Evolutionary conservation across 495 filamentous ascomycete species (phyloP).

Genomic region (Aspergillus steynii): DNA sequence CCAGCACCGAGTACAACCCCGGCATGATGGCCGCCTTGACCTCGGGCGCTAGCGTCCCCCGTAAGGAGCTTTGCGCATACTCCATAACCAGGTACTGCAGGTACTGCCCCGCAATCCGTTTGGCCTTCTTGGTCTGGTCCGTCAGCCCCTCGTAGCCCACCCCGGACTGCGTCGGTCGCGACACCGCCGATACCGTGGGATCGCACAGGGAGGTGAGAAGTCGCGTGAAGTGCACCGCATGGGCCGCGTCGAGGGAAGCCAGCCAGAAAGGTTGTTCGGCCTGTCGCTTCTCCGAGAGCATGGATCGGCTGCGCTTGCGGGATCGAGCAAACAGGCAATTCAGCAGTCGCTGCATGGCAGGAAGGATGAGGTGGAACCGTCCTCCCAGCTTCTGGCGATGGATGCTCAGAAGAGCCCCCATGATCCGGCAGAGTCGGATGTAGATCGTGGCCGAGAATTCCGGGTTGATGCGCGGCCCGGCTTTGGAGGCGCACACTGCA

Average conservation of each 20-base stretch:
- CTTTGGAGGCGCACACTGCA: constrained; percentile 49
- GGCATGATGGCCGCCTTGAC: constrained; percentile 70
- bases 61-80: constrained; percentile 69
- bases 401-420: constrained; percentile 54
- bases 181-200: constrained; percentile 71
- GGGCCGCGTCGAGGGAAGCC: constrained; percentile 42
- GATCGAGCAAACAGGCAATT: constrained; percentile 60
- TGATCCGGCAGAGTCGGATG: constrained; percentile 59
- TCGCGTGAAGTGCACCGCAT: constrained; percentile 66
- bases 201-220: constrained; percentile 77
- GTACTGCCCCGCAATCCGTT: constrained; percentile 72
- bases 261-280: constrained; percentile 47
- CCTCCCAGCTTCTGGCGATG: constrained; percentile 67
- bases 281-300: constrained; percentile 20
- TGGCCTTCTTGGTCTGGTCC: constrained; percentile 75
- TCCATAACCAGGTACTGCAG: constrained; percentile 70
- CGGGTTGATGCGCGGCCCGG: constrained; percentile 36
- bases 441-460: constrained; percentile 55
- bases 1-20: constrained; percentile 70
- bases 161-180: constrained; percentile 42
- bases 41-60: constrained; percentile 50
- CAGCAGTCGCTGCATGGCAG: constrained; percentile 63
- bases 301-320: constrained; percentile 47
- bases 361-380: constrained; percentile 69
- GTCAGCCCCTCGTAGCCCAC: constrained; percentile 54